These are phyloP conservation scores for Calonectria pseudoturangicola DNA, from an alignment of 2,329 filamentous ascomycete genomes.

Conservation along the genomic window DNA sequence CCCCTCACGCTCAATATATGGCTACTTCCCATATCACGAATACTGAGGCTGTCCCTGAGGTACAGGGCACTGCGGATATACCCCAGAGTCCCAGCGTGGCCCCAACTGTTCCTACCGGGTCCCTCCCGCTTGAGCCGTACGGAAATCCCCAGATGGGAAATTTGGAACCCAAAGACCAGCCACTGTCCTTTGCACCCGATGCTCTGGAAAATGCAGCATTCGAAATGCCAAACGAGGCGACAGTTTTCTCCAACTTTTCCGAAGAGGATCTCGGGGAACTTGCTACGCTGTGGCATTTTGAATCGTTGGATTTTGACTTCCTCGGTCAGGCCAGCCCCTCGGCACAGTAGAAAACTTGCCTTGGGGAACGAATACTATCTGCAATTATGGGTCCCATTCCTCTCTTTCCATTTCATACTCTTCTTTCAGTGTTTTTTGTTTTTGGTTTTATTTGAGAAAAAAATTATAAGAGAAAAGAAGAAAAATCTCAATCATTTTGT, in stretches of 20 bases:
- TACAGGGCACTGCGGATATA: background rate
- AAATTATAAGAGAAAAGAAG: no score
- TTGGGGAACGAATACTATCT: background rate
- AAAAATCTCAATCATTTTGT: background rate
- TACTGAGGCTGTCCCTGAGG: background rate
- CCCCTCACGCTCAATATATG: background rate
- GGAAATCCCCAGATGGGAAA: constrained; percentile 26
- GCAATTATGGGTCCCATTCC: background rate
- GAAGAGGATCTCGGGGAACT: constrained; percentile 59
- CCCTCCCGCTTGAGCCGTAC: constrained; percentile 30
- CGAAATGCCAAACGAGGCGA: constrained; percentile 38
- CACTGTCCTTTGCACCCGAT: background rate
- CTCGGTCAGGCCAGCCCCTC: constrained; percentile 41
- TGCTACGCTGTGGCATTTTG: constrained; percentile 59
- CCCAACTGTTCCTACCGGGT: constrained; percentile 5
- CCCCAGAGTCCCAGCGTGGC: constrained; percentile 24
- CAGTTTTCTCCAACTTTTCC: constrained; percentile 54
- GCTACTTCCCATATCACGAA: background rate
- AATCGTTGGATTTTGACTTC: constrained; percentile 58
- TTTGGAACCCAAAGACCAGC: constrained; percentile 45
- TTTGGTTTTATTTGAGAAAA: no score
- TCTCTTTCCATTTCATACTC: background rate
- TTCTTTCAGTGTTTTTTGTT: background rate
- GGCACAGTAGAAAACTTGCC: background rate
- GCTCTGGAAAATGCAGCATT: background rate